A percentile compares a stretch with the other conserved stretches of the same genome.
phyloP scores from a whole-genome alignment of 257 asterid species.

The Solanum bukasovii region DNA sequence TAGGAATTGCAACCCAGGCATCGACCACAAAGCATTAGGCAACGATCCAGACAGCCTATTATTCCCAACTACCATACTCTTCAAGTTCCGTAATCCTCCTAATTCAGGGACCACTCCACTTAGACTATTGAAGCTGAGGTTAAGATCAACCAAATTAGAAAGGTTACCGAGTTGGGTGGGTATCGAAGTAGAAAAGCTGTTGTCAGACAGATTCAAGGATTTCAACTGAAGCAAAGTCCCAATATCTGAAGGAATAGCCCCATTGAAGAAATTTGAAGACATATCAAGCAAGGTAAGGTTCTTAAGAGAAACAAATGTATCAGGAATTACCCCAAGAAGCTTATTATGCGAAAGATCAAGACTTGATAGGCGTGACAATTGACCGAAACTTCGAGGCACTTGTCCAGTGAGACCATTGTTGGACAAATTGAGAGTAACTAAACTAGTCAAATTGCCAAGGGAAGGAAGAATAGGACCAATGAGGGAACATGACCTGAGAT shows the following conservation, averaged over 20 bases:
- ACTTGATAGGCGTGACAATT: slow-evolving; percentile 36
- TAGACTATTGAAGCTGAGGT: slow-evolving; percentile 62
- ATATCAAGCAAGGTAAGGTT: slow-evolving; percentile 56
- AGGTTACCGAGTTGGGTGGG: slow-evolving; percentile 73
- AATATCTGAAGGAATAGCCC: slow-evolving; percentile 45
- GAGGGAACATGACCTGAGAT: slow-evolving; percentile 70
- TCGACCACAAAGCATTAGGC: slow-evolving; percentile 54
- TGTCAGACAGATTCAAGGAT: slow-evolving; percentile 61
- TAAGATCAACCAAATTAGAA: slow-evolving; percentile 61
- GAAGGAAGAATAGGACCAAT: slow-evolving; percentile 47
- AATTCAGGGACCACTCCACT: slow-evolving; percentile 50
- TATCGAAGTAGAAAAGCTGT: slow-evolving; percentile 58
- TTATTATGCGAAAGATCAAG: slow-evolving; percentile 67
- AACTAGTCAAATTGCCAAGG: slow-evolving; percentile 67
- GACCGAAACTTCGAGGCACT: slow-evolving; percentile 60
- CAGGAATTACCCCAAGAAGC: slow-evolving; percentile 50
- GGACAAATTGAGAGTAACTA: slow-evolving; percentile 51
- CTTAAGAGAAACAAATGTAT: slow-evolving; percentile 19
- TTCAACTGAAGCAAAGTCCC: slow-evolving; percentile 49
- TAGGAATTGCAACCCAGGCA: slow-evolving; percentile 47
- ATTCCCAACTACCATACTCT: slow-evolving; percentile 29
- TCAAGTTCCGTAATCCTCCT: slow-evolving; percentile 51
- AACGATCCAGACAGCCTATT: slow-evolving; percentile 51
- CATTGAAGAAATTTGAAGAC: slow-evolving; percentile 62
- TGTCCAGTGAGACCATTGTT: slow-evolving; percentile 48